Base-by-base conservation (phyloP, 1,284 basidiomycete genomes). In the Cutaneotrichosporon sp. region DNA sequence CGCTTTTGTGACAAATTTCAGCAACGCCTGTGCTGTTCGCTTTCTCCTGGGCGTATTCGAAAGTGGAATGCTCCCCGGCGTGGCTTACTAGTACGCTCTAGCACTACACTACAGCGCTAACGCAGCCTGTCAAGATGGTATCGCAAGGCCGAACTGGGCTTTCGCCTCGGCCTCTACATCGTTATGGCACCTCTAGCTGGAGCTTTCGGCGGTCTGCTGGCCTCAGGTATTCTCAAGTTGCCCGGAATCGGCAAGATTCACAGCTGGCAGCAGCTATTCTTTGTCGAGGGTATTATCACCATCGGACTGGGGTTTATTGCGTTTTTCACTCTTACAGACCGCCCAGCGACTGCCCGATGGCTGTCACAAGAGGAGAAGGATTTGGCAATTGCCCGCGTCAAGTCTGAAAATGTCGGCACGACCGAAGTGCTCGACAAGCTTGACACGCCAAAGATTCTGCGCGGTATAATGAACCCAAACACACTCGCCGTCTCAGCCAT, bases 251-350 rank as follows among this genome's bases (percentile, higher is more conserved):
- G 63, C 2, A 45, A 14, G 2, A 41, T 65, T 5, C 50, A 58
- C 33, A 41, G 48, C 17, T 61, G 61, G 56, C 46, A 63, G 30
- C 52, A 58, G 36, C 56, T 65, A 9, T 65, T 65, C 56, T 46
- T 65, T 13, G 49, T 65, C 26, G 67, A 70, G 49, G 68, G 68
- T 9, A 59, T 70, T 46, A 65, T 70, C 47, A 70, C 68, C 1
- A 64, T 64, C 13, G 61, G 56, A 15, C 23, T 66, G 8, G 54
- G 54, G 0, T 36, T 67, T 33, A 35, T 68, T 7, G 35, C 65
- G 21, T 53, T 58, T 48, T 61, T 62, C 45, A 50, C 64, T 7
- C 62, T 67, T 49, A 61, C 65, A 2, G 57, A 54, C 47, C 62
- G 64, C 51, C 64, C 65, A 0, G 42, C 52, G 3, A 63, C 57